Base-by-base conservation (phyloP, 179 eudicot genomes). In the Dionaea muscipula region DNA sequence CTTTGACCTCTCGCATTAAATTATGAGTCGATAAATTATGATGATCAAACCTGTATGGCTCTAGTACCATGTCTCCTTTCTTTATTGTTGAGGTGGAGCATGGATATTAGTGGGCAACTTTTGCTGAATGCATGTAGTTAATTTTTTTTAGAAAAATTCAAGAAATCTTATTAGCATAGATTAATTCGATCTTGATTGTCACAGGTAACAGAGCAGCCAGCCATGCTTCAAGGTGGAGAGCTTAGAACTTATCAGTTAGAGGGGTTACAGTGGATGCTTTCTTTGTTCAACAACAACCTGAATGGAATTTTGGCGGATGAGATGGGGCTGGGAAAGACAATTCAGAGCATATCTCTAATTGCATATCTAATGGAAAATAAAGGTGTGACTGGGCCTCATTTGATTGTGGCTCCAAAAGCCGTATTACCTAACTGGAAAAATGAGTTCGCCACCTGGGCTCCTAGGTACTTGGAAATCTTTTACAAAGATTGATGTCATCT, bases 181-280 rank as follows among this genome's bases (percentile, higher is more conserved):
- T 60, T 60, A 19, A 53, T n/a, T n/a, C 16, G 50, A 47, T 55
- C 16, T 26, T 47, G 22, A 58, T 27, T 41, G 49, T 52, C 68
- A 59, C 69, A 93, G 99, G 99, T 93, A 31, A 82, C 80, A 2
- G 99, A 93, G 90, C 99, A 93, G 72, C 99, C 99, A 47, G 70
- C 86, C 54, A 72, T 79, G 81, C 99, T 93, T 76, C 99, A 88
- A 67, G 99, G 99, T 61, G 99, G 99, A 69, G 99, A 88, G 75
- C 77, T 93, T 39, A 81, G 99, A 73, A 68, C 84, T 7, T 93
- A 93, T 70, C 99, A 93, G 78, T 16, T 93, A 51, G 99, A 93
- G 75, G 99, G 99, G 67, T 95, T 93, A 45, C 99, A 93, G 52
- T 93, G 99, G 99, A 93, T 93, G 99, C 63, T 93, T 57, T 93